Evolutionary conservation across 1,139 yeast species (phyloP).

Genomic region (Taphrina communis): DNA sequence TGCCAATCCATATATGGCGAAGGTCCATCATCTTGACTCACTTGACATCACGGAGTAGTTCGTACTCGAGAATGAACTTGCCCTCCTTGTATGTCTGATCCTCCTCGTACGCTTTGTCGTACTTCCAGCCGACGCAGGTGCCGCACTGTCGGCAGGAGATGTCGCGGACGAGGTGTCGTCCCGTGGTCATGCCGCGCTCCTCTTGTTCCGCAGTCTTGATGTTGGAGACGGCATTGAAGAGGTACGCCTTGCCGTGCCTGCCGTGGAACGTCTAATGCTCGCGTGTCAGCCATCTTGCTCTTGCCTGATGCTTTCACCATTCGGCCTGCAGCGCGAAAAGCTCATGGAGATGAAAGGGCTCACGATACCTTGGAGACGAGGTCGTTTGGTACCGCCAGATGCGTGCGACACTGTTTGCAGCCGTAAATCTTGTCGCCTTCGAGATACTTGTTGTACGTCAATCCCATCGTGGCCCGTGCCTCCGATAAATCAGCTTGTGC

Average conservation of each 20-base stretch:
- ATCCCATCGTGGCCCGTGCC: conserved; percentile 48
- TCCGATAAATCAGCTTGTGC: no score
- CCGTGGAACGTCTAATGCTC: conserved; percentile 53
- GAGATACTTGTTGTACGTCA: conserved; percentile 52
- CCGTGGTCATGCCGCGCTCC: conserved; percentile 68
- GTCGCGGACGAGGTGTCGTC: conserved; percentile 67
- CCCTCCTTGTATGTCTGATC: conserved; percentile 77
- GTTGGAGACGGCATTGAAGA: conserved; percentile 55
- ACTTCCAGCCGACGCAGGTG: conserved; percentile 75
- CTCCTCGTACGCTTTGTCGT: conserved; percentile 63
- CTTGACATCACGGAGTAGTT: conserved; percentile 41
- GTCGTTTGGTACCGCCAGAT: conserved; percentile 52
- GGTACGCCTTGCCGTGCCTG: conserved; percentile 54
- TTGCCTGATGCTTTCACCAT: no score
- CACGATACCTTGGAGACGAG: conserved; percentile 51
- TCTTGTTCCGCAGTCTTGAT: conserved; percentile 50
- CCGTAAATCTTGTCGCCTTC: conserved; percentile 51
- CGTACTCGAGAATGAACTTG: conserved; percentile 71
- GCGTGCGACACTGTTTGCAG: conserved; percentile 54
- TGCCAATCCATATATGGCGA: no score
- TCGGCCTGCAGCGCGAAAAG: no score
- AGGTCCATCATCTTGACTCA: no score
- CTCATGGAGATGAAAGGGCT: no score
- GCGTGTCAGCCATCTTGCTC: no score
- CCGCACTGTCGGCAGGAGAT: conserved; percentile 72